Conservation (phyloP, 192 early-diverging fungal species). For the Phycomyces blakesleeanus region DNA sequence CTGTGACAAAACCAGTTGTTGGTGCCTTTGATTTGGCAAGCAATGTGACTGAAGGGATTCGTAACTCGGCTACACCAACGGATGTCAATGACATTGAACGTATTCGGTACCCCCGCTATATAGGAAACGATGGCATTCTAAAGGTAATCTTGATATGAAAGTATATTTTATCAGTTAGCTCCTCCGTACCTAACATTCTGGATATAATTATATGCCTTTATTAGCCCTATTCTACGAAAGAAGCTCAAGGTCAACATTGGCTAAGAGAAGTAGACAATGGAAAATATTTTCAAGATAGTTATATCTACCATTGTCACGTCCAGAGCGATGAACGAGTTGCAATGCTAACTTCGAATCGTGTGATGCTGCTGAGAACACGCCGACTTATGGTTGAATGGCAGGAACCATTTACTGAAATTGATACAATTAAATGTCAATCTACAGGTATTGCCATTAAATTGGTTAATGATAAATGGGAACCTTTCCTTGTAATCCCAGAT, state of each 20-base stretch:
- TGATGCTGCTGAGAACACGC: conserved; percentile 73
- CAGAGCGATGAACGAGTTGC: conserved; percentile 81
- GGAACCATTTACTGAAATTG: conserved; percentile 67
- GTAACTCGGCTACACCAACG: conserved; percentile 90
- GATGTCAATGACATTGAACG: conserved; percentile 78
- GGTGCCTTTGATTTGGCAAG: conserved; percentile 94
- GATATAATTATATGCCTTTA: background rate
- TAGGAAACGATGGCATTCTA: conserved; percentile 83
- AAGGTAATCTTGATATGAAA: conserved; percentile 42
- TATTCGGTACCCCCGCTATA: conserved; percentile 80
- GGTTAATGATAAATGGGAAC: conserved; percentile 49
- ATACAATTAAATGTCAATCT: conserved; percentile 67
- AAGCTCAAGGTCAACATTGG: conserved; percentile 85
- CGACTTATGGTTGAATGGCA: conserved; percentile 80
- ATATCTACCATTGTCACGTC: conserved; percentile 82
- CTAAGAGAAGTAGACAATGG: conserved; percentile 77
- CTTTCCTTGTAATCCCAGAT: conserved; percentile 72
- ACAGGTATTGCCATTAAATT: conserved; percentile 72
- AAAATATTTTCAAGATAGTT: conserved; percentile 75
- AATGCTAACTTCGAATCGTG: conserved; percentile 74
- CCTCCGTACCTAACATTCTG: too few relatives aligned
- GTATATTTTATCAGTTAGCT: background rate
- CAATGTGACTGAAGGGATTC: conserved; percentile 90
- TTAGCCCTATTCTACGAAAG: conserved; percentile 64
- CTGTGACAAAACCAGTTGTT: conserved; percentile 91